Percentiles rank a stretch among this genome's conserved stretches.
phyloP scores from a whole-genome alignment of 2,329 filamentous ascomycete genomes.

The Ophiostoma populinum region DNA sequence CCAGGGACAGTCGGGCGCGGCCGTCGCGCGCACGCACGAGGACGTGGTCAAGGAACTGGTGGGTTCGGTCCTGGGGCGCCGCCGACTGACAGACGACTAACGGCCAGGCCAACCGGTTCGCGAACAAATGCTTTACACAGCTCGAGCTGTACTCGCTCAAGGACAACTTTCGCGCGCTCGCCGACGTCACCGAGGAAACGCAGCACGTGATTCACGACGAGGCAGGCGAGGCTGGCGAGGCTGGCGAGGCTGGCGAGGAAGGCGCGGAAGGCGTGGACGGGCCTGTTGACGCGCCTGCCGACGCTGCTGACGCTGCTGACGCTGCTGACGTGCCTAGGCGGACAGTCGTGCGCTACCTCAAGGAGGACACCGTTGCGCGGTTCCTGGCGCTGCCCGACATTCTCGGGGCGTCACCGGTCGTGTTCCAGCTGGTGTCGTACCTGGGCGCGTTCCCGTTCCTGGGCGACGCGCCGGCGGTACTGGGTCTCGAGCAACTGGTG shows the following conservation, averaged over 20 bases:
- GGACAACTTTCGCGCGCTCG: conserved; percentile 53
- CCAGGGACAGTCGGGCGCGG: conserved; percentile 31
- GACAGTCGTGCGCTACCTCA: conserved; percentile 42
- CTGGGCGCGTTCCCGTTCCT: conserved; percentile 60
- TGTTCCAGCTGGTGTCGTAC: conserved; percentile 57
- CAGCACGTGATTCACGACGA: neutral
- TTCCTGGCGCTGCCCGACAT: conserved; percentile 60
- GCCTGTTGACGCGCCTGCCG: too few relatives aligned
- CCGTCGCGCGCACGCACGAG: conserved; percentile 29
- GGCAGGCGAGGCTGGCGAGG: neutral
- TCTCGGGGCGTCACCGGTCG: conserved; percentile 45
- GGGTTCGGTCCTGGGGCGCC: too few relatives aligned
- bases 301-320: too few relatives aligned
- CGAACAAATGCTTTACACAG: conserved; percentile 51
- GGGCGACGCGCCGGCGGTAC: conserved; percentile 49
- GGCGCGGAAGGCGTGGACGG: too few relatives aligned
- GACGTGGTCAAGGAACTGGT: conserved; percentile 35
- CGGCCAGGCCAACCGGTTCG: conserved; percentile 42
- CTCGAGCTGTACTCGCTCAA: conserved; percentile 59
- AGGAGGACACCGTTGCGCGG: conserved; percentile 50
- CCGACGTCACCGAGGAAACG: conserved; percentile 25
- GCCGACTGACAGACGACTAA: neutral
- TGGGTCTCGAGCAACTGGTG: conserved; percentile 52
- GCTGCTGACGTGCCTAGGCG: neutral
- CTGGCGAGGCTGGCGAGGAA: neutral